Percentiles rank a stretch among this genome's conserved stretches.
Conservation (phyloP, 179 eudicot genomes). For the Spinacia oleracea region DNA sequence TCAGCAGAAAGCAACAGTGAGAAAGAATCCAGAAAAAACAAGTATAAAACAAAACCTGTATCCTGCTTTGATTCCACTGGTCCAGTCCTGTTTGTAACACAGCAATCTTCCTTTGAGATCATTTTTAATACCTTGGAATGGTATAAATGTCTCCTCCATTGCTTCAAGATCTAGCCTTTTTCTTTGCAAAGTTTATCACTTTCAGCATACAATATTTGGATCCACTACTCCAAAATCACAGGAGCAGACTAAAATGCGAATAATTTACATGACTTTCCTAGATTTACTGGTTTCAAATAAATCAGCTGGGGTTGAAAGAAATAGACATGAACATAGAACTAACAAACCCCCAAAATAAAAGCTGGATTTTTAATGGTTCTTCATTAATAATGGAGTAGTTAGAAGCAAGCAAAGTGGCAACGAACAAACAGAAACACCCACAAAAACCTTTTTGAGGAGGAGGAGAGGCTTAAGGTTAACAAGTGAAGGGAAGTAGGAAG, state of each 20-base stretch:
- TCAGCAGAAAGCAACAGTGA: not conserved
- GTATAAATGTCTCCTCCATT: constrained; percentile 55
- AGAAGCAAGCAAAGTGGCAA: constrained; percentile 8
- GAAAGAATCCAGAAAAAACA: constrained; percentile 7
- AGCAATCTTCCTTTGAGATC: constrained; percentile 46
- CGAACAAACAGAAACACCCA: constrained; percentile 31
- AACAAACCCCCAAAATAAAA: not conserved
- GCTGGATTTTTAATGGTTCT: constrained; percentile 6
- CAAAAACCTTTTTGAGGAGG: constrained; percentile 22
- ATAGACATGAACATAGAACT: not conserved
- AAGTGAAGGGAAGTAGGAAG: constrained; percentile 35
- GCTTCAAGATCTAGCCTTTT: constrained; percentile 25
- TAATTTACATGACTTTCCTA: constrained; percentile 35
- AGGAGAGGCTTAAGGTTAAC: constrained; percentile 7
- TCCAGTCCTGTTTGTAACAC: constrained; percentile 58
- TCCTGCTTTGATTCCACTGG: constrained; percentile 54
- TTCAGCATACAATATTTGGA: not conserved
- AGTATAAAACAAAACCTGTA: constrained; percentile 41
- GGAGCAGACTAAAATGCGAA: constrained; percentile 6
- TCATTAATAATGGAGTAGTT: too few relatives aligned
- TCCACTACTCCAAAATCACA: constrained; percentile 11
- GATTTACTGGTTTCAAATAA: constrained; percentile 2
- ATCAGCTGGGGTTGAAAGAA: constrained; percentile 5
- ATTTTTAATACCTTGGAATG: constrained; percentile 50
- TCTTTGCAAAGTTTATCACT: not conserved